Base-by-base conservation (phyloP, 768 basidiomycete genomes). In the Pleurotus platypus region DNA sequence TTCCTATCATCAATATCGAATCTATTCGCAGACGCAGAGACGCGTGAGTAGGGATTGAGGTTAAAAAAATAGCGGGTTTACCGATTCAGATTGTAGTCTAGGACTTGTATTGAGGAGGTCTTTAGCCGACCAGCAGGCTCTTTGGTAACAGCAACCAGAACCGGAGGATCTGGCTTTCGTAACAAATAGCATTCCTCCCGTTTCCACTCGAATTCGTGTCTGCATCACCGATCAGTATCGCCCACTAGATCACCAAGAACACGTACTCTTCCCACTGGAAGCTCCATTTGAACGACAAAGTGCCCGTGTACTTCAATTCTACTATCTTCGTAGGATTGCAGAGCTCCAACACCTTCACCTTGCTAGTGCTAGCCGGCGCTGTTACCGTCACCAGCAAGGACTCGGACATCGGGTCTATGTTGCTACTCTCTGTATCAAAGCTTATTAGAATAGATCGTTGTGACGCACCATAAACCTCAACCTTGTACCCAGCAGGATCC, bases 1-100 rank as follows among this genome's bases (percentile, higher is more conserved):
- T 94, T 94, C 30, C 89, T 80, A 63, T 94, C 92, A 13, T 88
- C 76, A 49, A 94, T 86, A 61, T 93, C 92, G 63, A 94, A 94
- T 40, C 90, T 92, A 55, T 16, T 26, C 15, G 48, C 49, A 57
- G 22, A 42, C 20, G 16, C 20, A 50, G 16, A 47, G 42, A 40
- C 55, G 35, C 22, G 20, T 51, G 13, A 56, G 16, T 24, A 30
- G 18, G n/a, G 20, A 26, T 26, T 42, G 13, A 13, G 27, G 4
- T 15, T n/a, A 40, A 43, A 45, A 16, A 38, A 35, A 8, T n/a
- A n/a, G 30, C 30, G 11, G 30, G 61, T 73, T 47, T 58, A 86
- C 90, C 91, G 74, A 63, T 92, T 84, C 38, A 94, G 75, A 63
- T 94, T 94, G 61, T 93, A 94, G 68, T 94, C 91, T 4, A 94